phyloP scores from a whole-genome alignment of 495 filamentous ascomycete genomes.

The Lasiosphaeria miniovina region DNA sequence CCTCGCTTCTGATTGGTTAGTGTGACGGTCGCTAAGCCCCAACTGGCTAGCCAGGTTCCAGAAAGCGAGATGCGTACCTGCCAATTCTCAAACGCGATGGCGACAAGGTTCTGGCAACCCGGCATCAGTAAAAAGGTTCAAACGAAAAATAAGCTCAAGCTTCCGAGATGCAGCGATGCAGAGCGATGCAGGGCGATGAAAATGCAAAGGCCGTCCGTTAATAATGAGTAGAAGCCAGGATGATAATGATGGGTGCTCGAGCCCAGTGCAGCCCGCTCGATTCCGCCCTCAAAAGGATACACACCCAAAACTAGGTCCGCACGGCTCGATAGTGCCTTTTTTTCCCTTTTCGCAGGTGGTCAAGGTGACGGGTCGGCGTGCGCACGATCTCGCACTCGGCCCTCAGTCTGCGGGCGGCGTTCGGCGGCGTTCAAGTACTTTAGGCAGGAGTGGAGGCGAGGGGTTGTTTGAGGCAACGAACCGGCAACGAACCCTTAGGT shows the following conservation, averaged over 20 bases:
- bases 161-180: neutral
- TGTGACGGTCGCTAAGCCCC: constrained; percentile 6
- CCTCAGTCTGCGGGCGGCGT: neutral
- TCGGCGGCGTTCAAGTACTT: neutral
- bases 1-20: constrained; percentile 10
- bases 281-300: constrained; percentile 1
- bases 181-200: no score
- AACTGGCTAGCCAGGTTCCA: constrained; percentile 15
- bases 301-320: constrained; percentile 11
- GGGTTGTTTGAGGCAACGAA: constrained; percentile 7
- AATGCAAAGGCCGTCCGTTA: no score
- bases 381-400: neutral
- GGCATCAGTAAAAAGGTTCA: neutral
- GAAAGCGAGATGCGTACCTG: constrained; percentile 6
- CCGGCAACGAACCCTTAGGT: no score
- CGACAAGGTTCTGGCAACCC: neutral
- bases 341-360: constrained; percentile 4
- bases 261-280: constrained; percentile 4
- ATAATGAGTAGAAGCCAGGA: no score
- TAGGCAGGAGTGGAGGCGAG: neutral
- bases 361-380: constrained; percentile 14
- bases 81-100: neutral
- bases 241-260: neutral
- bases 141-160: neutral
- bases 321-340: constrained; percentile 22